Evolutionary conservation across 192 early-diverging fungal species (phyloP).

Genomic region (Helicostylum pulchrum): DNA sequence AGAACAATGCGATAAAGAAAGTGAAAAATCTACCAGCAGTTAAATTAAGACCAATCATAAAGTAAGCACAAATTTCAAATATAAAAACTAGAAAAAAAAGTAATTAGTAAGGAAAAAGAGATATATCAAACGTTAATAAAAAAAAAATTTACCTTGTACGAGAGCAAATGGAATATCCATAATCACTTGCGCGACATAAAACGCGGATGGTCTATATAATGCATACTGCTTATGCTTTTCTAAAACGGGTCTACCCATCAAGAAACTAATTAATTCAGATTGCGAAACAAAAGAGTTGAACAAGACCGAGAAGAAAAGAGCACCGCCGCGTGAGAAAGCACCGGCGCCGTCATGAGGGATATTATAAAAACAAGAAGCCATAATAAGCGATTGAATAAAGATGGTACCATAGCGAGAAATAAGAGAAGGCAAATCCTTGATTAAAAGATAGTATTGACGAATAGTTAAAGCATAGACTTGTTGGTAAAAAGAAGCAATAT

Average conservation of each 20-base stretch:
- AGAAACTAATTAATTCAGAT: conserved; percentile 65
- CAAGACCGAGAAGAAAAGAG: conserved; percentile 61
- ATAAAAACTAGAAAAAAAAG: conserved; percentile 45
- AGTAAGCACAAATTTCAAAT: conserved; percentile 57
- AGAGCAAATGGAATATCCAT: conserved; percentile 50
- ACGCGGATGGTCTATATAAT: conserved; percentile 60
- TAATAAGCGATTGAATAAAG: conserved; percentile 63
- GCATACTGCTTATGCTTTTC: conserved; percentile 80
- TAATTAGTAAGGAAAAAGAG: background rate
- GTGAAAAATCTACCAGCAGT: conserved; percentile 52
- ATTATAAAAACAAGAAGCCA: conserved; percentile 66
- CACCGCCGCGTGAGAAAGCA: conserved; percentile 76
- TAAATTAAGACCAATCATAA: conserved; percentile 57
- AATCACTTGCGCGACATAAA: conserved; percentile 51
- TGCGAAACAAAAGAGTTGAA: conserved; percentile 58
- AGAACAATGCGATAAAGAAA: conserved; percentile 54
- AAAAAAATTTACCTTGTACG: conserved; percentile 26
- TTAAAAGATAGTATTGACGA: conserved; percentile 64
- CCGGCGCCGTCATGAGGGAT: conserved; percentile 56
- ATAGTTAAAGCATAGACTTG: conserved; percentile 57
- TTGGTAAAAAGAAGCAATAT: conserved; percentile 63
- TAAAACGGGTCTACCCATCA: conserved; percentile 67
- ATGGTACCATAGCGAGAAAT: conserved; percentile 52
- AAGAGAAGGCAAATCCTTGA: conserved; percentile 47
- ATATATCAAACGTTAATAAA: too few relatives aligned